Percentiles rank a stretch among this genome's conserved stretches.
phyloP scores from a whole-genome alignment of 2,329 filamentous ascomycete species.

The Rosellinia necatrix region DNA sequence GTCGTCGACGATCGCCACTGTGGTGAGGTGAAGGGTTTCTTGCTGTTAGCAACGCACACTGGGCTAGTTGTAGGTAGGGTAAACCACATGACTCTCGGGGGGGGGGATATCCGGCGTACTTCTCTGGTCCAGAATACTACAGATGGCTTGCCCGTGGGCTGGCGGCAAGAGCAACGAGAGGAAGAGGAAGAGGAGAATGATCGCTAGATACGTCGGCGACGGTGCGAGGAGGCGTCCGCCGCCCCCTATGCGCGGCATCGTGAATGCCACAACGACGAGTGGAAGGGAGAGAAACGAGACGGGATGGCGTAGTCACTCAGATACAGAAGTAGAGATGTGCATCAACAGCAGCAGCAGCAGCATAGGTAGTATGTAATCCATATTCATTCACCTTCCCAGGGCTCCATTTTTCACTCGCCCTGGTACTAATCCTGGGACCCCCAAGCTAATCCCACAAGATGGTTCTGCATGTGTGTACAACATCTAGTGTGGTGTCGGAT shows the following conservation, averaged over 20 bases:
- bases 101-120: too few relatives aligned
- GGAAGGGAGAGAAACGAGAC: background rate
- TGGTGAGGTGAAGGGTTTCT: too few relatives aligned
- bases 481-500: too few relatives aligned
- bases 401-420: background rate
- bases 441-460: background rate
- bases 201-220: background rate
- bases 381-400: background rate
- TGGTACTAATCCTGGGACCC: background rate
- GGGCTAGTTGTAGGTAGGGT: too few relatives aligned
- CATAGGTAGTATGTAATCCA: background rate
- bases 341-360: too few relatives aligned
- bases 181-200: constrained; percentile 3
- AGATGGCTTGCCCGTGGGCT: constrained; percentile 17
- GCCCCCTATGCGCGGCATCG: constrained; percentile 6
- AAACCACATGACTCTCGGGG: background rate
- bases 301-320: background rate
- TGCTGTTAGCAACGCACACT: too few relatives aligned
- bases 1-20: constrained; percentile 28
- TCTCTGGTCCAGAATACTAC: constrained; percentile 27
- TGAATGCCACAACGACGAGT: constrained; percentile 1
- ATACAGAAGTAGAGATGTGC: too few relatives aligned
- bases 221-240: constrained; percentile 1
- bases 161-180: constrained; percentile 1
- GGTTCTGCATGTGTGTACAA: background rate